Evolutionary conservation across 257 asterid genomes (phyloP).

Genomic region (Gentiana macrophylla): DNA sequence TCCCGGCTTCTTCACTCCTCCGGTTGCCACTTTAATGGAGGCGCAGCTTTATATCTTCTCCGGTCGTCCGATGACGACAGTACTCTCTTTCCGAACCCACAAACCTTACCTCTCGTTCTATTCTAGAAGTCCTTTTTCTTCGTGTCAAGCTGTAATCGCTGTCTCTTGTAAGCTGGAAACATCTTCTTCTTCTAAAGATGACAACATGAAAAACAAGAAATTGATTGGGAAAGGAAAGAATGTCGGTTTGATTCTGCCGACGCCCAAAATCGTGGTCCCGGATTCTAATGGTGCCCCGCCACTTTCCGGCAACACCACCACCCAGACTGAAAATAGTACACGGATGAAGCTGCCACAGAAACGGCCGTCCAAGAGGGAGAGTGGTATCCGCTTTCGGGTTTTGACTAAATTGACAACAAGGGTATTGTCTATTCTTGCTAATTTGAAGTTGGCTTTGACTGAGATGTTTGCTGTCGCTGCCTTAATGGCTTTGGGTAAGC

Average conservation of each 20-base stretch:
- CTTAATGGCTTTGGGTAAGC: slow-evolving; percentile 77
- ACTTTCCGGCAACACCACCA: slow-evolving; percentile 25
- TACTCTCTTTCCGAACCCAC: not conserved
- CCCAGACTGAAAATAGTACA: slow-evolving; percentile 19
- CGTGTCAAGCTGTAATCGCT: slow-evolving; percentile 18
- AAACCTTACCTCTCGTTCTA: slow-evolving; percentile 1
- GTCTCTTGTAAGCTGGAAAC: slow-evolving; percentile 35
- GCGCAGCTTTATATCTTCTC: slow-evolving; percentile 9
- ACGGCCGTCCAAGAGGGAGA: slow-evolving; percentile 19
- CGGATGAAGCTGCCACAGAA: slow-evolving; percentile 12
- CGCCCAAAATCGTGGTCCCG: slow-evolving; percentile 40
- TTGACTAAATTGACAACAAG: slow-evolving; percentile 39
- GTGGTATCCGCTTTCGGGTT: slow-evolving; percentile 15
- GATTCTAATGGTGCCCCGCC: slow-evolving; percentile 55
- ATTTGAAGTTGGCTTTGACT: slow-evolving; percentile 71
- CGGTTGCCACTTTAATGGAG: slow-evolving; percentile 14
- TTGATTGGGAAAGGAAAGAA: slow-evolving; percentile 1
- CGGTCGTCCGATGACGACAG: slow-evolving; percentile 1
- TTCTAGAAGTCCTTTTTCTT: slow-evolving; percentile 6
- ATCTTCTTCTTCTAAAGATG: slow-evolving; percentile 17
- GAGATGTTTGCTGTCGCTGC: slow-evolving; percentile 77
- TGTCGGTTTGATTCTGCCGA: not conserved
- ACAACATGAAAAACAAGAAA: slow-evolving; percentile 20
- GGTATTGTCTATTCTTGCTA: slow-evolving; percentile 39
- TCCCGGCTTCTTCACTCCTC: not conserved